These are phyloP conservation scores for Picea sitchensis DNA, from an alignment of 75 land plant genomes.

Conservation along the genomic window DNA sequence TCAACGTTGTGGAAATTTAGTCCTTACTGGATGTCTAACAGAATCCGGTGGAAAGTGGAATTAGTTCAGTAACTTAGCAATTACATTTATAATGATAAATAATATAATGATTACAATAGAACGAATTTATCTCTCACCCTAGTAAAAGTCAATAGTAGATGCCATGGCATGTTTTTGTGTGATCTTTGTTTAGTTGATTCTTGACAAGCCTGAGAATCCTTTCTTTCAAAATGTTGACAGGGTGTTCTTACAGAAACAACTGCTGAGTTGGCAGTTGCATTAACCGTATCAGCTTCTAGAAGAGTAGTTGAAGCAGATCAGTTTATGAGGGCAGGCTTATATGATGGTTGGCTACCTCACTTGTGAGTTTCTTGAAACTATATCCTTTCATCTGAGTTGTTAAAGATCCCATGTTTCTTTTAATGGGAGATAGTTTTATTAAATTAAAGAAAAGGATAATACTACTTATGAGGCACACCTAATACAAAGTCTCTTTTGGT, in stretches of 20 bases:
- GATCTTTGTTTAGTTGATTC: too few relatives aligned
- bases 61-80: too few relatives aligned
- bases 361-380: conserved; percentile 38
- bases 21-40: too few relatives aligned
- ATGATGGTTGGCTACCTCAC: conserved; percentile 97
- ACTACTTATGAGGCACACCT: not conserved
- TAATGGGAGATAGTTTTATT: not conserved
- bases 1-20: too few relatives aligned
- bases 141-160: too few relatives aligned
- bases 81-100: too few relatives aligned
- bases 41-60: too few relatives aligned
- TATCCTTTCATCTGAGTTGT: not conserved
- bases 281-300: conserved; percentile 89
- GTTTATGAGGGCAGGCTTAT: conserved; percentile 97
- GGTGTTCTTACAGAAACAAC: conserved; percentile 98
- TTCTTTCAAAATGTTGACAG: conserved; percentile 21
- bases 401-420: not conserved
- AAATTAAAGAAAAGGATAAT: not conserved
- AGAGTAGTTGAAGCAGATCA: conserved; percentile 94
- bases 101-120: too few relatives aligned
- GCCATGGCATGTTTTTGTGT: too few relatives aligned
- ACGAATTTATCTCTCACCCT: too few relatives aligned
- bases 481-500: not conserved
- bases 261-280: conserved; percentile 92
- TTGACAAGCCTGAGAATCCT: too few relatives aligned